Conservation (phyloP, 106 monocot species). For the Allium cepa region DNA sequence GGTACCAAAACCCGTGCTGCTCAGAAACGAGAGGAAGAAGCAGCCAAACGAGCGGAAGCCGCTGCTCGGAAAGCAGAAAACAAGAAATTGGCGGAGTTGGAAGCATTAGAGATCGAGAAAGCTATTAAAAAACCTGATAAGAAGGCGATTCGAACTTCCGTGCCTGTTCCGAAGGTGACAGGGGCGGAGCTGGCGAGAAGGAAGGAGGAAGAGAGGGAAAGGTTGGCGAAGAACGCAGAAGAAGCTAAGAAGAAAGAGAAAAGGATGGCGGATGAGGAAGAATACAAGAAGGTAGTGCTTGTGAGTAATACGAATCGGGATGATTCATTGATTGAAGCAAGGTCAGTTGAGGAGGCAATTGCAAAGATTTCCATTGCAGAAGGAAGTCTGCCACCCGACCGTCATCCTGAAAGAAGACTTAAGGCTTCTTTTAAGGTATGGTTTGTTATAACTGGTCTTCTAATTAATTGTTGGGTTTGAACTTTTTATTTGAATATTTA, state of each 20-base stretch:
- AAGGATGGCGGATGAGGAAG: conserved; percentile 78
- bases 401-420: conserved; percentile 85
- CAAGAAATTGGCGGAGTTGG: conserved; percentile 59
- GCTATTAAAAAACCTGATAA: conserved; percentile 55
- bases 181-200: conserved; percentile 56
- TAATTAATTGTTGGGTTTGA: too few species aligned
- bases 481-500: too few species aligned
- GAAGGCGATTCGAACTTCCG: conserved; percentile 70
- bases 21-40: conserved; percentile 57
- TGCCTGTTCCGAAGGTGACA: conserved; percentile 78
- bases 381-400: conserved; percentile 42
- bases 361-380: conserved; percentile 50
- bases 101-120: conserved; percentile 59
- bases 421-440: conserved; percentile 89
- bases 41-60: conserved; percentile 69
- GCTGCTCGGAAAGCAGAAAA: conserved; percentile 77
- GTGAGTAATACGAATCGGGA: conserved; percentile 88
- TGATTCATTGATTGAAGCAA: conserved; percentile 78
- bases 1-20: conserved; percentile 58
- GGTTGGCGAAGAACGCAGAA: conserved; percentile 43
- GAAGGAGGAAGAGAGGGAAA: conserved; percentile 60
- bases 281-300: conserved; percentile 80
- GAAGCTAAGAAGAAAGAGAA: conserved; percentile 66
- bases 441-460: too few species aligned
- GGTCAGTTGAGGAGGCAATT: conserved; percentile 79